phyloP scores from a whole-genome alignment of 2,329 filamentous ascomycete genomes.

The Paraphaeosphaeria sporulosa region DNA sequence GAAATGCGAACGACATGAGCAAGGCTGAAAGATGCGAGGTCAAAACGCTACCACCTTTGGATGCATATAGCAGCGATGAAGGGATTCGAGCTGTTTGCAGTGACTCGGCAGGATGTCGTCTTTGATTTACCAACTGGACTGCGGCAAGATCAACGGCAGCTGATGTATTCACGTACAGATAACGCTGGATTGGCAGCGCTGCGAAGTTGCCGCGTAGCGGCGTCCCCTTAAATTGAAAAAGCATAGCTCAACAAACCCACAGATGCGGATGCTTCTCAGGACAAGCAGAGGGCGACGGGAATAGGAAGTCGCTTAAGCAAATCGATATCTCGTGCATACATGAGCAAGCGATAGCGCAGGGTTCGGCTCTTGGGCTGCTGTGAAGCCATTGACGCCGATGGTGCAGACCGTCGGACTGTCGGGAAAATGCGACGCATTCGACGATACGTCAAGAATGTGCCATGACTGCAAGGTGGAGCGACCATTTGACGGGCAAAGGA shows the following conservation, averaged over 20 bases:
- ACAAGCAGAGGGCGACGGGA: conserved; percentile 20
- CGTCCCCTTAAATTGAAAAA: conserved; percentile 16
- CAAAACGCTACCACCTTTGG: not conserved
- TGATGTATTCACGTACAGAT: conserved; percentile 4
- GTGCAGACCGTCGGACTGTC: not conserved
- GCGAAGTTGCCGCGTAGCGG: conserved; percentile 1
- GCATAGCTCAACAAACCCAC: conserved; percentile 10
- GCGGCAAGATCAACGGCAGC: not conserved
- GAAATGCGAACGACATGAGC: not conserved
- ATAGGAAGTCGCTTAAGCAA: conserved; percentile 20
- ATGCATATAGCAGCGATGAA: not conserved
- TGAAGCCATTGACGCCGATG: not conserved
- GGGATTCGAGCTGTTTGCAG: not conserved
- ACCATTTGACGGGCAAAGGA: not conserved
- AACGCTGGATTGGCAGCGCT: conserved; percentile 2
- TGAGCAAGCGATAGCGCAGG: conserved; percentile 16
- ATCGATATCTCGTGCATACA: conserved; percentile 34
- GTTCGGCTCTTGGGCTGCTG: not conserved
- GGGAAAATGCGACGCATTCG: not conserved
- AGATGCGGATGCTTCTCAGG: conserved; percentile 8
- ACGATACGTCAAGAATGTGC: not conserved
- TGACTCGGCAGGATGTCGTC: not conserved
- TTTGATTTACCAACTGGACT: not conserved
- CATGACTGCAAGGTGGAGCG: not conserved
- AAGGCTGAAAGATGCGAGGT: not conserved